Base-by-base conservation (phyloP, 768 basidiomycete species). In the Grammothele lineata region DNA sequence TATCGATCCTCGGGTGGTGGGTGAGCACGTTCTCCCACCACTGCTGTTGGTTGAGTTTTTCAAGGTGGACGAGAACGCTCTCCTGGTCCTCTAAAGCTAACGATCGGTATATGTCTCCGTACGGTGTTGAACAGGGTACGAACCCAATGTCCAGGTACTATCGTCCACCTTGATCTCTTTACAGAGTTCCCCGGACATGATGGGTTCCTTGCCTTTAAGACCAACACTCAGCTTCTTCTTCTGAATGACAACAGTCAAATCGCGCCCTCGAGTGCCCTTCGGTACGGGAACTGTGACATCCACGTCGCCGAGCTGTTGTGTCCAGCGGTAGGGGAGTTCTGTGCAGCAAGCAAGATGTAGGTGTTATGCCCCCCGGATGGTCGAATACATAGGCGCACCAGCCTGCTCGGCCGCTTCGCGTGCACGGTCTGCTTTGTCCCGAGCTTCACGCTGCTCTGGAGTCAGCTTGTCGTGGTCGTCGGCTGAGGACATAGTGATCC, bases 11-110 rank as follows among this genome's bases (percentile, higher is more conserved):
- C 12, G 96, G 92, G 61, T 96, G 92, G 59, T 95, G 90, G 2
- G 86, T 87, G 41, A 98, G 71, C 54, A 98, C 86, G 64, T 97
- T 93, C 64, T 92, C 89, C 96, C 96, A 99, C 96, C 96, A 98
- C 48, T 88, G 80, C 65, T 88, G 80, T 53, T 87, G 71, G 66
- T 93, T 90, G 43, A 89, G 56, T 65, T 95, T 94, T 66, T 93
- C 90, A 35, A 94, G 76, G 59, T 92, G 87, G 40, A 95, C 72
- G 15, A 78, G 70, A 43, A 95, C 70, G 7, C 70, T 68, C 48
- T 84, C 70, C 54, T 85, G 83, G 64, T 94, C 92, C 74, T 91
- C 91, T 94, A 54, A 17, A 17, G 43, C 5, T 11, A 21, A 11
- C 17, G 12, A 43, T 43, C 3, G n/a, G 35, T 36, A 19, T n/a